Conservation (phyloP, 2,329 filamentous ascomycete genomes). For the Sarocladium oryzae region DNA sequence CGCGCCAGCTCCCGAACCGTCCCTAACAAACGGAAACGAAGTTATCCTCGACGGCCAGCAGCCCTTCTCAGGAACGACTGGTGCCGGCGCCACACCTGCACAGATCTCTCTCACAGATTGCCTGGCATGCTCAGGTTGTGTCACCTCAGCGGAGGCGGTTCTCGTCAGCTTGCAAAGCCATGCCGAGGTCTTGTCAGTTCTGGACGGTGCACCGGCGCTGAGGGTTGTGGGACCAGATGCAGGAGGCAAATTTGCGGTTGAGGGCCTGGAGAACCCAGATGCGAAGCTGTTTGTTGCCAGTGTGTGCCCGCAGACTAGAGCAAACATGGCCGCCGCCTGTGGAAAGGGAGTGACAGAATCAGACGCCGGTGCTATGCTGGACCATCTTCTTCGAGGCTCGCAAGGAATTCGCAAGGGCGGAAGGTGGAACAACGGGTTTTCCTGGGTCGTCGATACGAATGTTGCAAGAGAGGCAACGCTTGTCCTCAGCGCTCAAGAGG, state of each 20-base stretch:
- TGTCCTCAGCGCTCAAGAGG: conserved; percentile 71
- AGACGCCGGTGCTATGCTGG: conserved; percentile 75
- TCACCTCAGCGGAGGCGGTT: conserved; percentile 96
- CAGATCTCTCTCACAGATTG: conserved; percentile 96
- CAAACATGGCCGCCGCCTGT: conserved; percentile 80
- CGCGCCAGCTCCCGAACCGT: conserved; percentile 27
- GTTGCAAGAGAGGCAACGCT: conserved; percentile 73
- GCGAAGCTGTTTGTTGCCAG: conserved; percentile 83
- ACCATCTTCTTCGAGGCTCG: conserved; percentile 65
- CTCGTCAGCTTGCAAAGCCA: conserved; percentile 92
- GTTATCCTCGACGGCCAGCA: conserved; percentile 88
- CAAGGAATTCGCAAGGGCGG: conserved; percentile 65
- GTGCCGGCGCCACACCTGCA: conserved; percentile 57
- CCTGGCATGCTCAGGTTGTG: conserved; percentile 93
- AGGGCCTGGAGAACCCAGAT: conserved; percentile 50
- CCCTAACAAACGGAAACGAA: conserved; percentile 57
- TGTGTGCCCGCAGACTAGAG: conserved; percentile 84
- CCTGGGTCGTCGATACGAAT: conserved; percentile 89
- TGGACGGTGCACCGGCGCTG: conserved; percentile 60
- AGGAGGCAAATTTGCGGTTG: conserved; percentile 31
- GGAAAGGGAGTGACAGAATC: conserved; percentile 62
- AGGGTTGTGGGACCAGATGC: conserved; percentile 27
- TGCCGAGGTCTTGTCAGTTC: conserved; percentile 75
- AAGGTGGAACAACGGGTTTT: conserved; percentile 67
- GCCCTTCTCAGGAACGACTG: conserved; percentile 32